A percentile compares a stretch with the other conserved stretches of the same genome.
These are phyloP conservation scores for Marasmius oreades DNA, from an alignment of 1,284 basidiomycete genomes.

Conservation along the genomic window DNA sequence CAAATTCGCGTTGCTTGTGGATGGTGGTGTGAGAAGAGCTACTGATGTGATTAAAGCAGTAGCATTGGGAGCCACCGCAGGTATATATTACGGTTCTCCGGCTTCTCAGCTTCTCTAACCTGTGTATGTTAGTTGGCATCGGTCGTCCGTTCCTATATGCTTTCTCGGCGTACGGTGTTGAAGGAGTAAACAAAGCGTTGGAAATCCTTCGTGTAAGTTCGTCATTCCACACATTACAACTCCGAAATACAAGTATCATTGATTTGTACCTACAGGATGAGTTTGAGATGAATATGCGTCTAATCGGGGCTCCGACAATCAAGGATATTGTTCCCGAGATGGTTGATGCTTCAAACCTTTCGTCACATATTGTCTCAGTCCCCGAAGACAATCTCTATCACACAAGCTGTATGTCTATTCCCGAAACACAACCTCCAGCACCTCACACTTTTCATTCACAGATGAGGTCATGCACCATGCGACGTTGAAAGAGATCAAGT, in stretches of 20 bases:
- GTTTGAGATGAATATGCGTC: slow-evolving; percentile 86
- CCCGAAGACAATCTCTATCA: slow-evolving; percentile 74
- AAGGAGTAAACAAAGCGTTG: slow-evolving; percentile 76
- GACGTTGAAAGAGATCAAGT: slow-evolving; percentile 43
- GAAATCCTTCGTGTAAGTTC: slow-evolving; percentile 72
- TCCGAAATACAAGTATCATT: too few species aligned
- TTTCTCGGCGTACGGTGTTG: slow-evolving; percentile 83
- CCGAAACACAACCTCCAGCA: background rate
- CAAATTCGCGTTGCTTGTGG: slow-evolving; percentile 87
- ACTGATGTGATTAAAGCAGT: slow-evolving; percentile 93
- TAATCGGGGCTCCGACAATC: slow-evolving; percentile 73
- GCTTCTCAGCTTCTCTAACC: slow-evolving; percentile 6
- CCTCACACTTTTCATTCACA: slow-evolving; percentile 18
- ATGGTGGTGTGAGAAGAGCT: slow-evolving; percentile 89
- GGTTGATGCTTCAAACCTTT: slow-evolving; percentile 80
- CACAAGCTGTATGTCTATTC: slow-evolving; percentile 63
- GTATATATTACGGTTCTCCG: slow-evolving; percentile 31
- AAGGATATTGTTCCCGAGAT: slow-evolving; percentile 76
- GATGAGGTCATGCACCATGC: slow-evolving; percentile 51
- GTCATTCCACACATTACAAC: too few species aligned
- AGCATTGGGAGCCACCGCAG: slow-evolving; percentile 88
- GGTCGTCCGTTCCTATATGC: slow-evolving; percentile 88
- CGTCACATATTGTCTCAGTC: slow-evolving; percentile 57
- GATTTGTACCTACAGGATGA: slow-evolving; percentile 67
- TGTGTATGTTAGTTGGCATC: slow-evolving; percentile 51